Conservation (phyloP, 139 green algal species). For the Haematococcus lacustris region DNA sequence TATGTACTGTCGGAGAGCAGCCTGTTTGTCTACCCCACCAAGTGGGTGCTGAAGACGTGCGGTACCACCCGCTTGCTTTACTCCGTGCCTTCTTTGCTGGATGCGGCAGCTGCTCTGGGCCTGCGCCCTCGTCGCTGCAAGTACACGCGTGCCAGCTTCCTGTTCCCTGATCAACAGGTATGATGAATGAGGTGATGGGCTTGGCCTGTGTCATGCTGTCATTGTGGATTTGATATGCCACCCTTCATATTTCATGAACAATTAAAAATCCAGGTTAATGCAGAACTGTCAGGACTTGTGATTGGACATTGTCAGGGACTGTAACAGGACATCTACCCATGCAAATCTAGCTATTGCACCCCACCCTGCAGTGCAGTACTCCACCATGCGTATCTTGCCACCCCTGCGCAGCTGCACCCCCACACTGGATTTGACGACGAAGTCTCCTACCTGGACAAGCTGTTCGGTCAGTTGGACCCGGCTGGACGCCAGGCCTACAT, state of each 20-base stretch:
- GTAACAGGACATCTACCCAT: too few species aligned
- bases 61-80: conserved; percentile 89
- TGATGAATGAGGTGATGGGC: too few species aligned
- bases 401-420: too few species aligned
- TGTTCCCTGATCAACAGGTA: conserved; percentile 91
- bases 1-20: conserved; percentile 96
- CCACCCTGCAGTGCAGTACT: too few species aligned
- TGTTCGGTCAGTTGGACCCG: conserved; percentile 57
- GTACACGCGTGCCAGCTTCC: conserved; percentile 87
- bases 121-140: conserved; percentile 60
- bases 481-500: conserved; percentile 64
- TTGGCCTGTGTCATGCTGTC: too few species aligned
- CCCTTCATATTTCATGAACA: too few species aligned
- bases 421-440: conserved; percentile 79
- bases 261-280: too few species aligned
- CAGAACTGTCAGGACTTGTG: too few species aligned
- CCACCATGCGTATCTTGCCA: too few species aligned
- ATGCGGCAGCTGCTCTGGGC: conserved; percentile 53
- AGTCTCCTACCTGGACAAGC: conserved; percentile 56
- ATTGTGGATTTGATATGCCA: too few species aligned
- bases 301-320: too few species aligned
- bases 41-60: conserved; percentile 96
- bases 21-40: conserved; percentile 91
- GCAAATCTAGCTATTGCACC: too few species aligned
- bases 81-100: conserved; percentile 69